A percentile compares a stretch with the other conserved stretches of the same genome.
Evolutionary conservation across 192 early-diverging fungal genomes (phyloP).

Genomic region (Gaertneriomyces semiglobifer): DNA sequence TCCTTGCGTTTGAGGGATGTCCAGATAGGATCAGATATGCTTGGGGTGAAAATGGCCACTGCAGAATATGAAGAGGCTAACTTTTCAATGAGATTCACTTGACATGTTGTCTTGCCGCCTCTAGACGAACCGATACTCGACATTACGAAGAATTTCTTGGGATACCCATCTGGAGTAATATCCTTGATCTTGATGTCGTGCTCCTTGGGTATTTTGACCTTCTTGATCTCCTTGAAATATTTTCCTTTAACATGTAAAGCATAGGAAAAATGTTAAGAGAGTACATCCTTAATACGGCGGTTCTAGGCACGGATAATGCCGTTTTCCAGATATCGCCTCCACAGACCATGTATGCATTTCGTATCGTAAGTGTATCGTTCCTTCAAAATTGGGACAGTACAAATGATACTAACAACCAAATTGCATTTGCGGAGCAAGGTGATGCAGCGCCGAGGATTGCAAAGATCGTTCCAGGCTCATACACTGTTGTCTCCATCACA

Average conservation of each 20-base stretch:
- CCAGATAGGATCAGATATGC: neutral
- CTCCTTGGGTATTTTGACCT: neutral
- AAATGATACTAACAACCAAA: too few relatives aligned
- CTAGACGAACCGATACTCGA: too few relatives aligned
- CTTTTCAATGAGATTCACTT: neutral
- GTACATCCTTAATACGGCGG: neutral
- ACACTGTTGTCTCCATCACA: neutral
- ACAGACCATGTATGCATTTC: neutral
- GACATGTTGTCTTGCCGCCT: neutral
- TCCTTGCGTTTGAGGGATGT: neutral
- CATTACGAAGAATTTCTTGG: neutral
- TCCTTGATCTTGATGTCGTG: neutral
- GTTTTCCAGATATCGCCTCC: neutral
- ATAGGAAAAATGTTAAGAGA: neutral
- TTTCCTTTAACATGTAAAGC: neutral
- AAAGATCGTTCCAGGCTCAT: too few relatives aligned
- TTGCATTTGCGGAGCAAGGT: too few relatives aligned
- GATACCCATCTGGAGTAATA: neutral
- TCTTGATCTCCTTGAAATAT: neutral
- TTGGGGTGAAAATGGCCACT: neutral
- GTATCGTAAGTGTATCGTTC: slow-evolving; percentile 5
- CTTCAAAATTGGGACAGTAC: too few relatives aligned
- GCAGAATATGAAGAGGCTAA: neutral
- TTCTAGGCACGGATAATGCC: neutral
- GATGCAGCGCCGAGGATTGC: too few relatives aligned